Evolutionary conservation across 2,329 filamentous ascomycete species (phyloP).

Genomic region (Fusarium austroafricanum): DNA sequence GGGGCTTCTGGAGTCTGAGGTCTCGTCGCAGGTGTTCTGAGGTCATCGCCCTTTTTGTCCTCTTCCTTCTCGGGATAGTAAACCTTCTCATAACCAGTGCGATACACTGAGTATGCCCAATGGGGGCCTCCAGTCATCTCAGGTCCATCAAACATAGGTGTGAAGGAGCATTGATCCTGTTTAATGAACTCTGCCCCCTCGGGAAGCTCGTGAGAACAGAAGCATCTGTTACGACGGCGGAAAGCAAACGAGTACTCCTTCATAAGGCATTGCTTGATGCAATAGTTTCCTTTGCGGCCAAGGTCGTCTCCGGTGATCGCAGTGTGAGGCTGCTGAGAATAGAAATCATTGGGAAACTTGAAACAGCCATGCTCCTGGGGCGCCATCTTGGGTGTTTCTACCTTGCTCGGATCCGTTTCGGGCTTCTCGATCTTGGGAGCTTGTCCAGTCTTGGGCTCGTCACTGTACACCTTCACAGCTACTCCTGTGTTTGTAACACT

Average conservation of each 20-base stretch:
- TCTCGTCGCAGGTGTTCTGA: too few species aligned
- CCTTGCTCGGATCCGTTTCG: accelerated
- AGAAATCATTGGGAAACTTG: not conserved
- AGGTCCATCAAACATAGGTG: too few species aligned
- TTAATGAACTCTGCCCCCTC: not conserved
- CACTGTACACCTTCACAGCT: not conserved
- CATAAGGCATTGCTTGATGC: not conserved
- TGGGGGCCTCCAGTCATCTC: too few species aligned
- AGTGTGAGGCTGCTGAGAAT: not conserved
- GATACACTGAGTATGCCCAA: too few species aligned
- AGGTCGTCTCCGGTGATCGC: not conserved
- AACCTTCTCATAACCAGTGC: not conserved
- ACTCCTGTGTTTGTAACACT: constrained; percentile 7
- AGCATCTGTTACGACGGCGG: not conserved
- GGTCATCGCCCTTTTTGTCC: too few species aligned
- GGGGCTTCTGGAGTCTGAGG: too few species aligned
- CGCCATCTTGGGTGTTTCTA: not conserved
- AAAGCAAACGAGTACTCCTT: not conserved
- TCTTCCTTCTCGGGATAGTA: too few species aligned
- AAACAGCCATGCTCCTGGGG: constrained; percentile 1
- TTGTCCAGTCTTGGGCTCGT: not conserved
- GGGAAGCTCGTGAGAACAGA: not conserved
- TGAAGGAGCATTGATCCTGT: not conserved
- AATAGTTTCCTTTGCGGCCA: not conserved
- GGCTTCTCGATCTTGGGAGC: accelerated